These are phyloP conservation scores for Camelina neglecta DNA, from an alignment of 345 rosid species.

Conservation along the genomic window DNA sequence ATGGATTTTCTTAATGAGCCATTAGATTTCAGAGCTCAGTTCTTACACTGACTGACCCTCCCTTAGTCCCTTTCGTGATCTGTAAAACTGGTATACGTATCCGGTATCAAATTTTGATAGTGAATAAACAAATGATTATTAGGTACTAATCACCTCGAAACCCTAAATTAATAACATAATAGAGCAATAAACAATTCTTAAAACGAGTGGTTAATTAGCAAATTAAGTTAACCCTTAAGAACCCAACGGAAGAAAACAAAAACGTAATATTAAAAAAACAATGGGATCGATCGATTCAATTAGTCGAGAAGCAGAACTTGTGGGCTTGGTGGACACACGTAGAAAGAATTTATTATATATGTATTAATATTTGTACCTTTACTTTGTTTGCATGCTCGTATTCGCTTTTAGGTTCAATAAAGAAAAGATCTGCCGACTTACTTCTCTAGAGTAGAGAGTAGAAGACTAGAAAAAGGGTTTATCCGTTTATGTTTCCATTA, in stretches of 20 bases:
- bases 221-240: conserved; percentile 33
- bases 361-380: conserved; percentile 2
- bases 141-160: conserved; percentile 22
- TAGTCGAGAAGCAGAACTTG: conserved; percentile 32
- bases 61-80: neutral
- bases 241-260: conserved; percentile 11
- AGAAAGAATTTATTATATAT: neutral
- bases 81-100: neutral
- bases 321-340: conserved; percentile 43
- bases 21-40: neutral
- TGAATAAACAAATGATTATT: neutral
- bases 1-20: neutral
- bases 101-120: neutral
- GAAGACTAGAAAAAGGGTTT: neutral
- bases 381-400: conserved; percentile 10
- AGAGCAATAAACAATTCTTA: conserved; percentile 30
- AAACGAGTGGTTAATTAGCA: conserved; percentile 42
- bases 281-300: conserved; percentile 13
- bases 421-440: conserved; percentile 37
- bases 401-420: conserved; percentile 18
- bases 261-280: neutral
- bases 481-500: conserved; percentile 15
- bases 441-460: neutral
- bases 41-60: neutral
- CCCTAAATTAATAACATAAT: conserved; percentile 26